A percentile compares a stretch with the other conserved stretches of the same genome.
Evolutionary conservation across 1,284 basidiomycete species (phyloP).

Genomic region (Cutaneotrichosporon cavernicola): DNA sequence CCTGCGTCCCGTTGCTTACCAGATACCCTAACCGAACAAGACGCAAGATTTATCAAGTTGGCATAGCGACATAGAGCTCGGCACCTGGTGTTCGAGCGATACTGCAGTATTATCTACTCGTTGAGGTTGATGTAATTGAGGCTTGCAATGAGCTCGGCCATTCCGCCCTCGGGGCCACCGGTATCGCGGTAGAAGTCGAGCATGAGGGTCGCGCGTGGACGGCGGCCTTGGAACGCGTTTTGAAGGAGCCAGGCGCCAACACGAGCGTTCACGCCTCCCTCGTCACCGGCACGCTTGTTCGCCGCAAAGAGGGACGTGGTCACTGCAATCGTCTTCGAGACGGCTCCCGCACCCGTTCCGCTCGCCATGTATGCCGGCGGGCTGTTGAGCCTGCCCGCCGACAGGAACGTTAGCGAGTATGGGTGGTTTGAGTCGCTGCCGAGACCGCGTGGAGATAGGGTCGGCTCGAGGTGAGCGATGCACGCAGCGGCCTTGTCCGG

Average conservation of each 20-base stretch:
- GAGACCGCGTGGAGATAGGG: constrained; percentile 14
- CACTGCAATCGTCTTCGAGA: constrained; percentile 11
- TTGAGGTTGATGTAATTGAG: constrained; percentile 23
- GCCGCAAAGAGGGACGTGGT: constrained; percentile 11
- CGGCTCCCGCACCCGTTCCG: constrained; percentile 12
- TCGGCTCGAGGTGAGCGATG: constrained; percentile 27
- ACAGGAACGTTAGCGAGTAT: constrained; percentile 70
- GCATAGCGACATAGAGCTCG: not conserved
- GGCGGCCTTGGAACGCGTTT: constrained; percentile 29
- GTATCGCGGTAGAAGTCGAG: constrained; percentile 46
- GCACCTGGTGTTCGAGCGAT: not conserved
- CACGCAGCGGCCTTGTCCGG: constrained; percentile 59
- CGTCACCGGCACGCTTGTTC: not conserved
- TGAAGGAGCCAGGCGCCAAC: constrained; percentile 68
- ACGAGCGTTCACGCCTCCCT: constrained; percentile 70
- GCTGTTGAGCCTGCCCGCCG: constrained; percentile 73
- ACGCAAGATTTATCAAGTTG: not conserved
- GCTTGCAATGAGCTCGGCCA: constrained; percentile 20
- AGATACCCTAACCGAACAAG: too few relatives aligned
- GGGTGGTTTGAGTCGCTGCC: constrained; percentile 23
- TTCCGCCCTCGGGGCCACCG: constrained; percentile 14
- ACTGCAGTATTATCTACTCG: not conserved
- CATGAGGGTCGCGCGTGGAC: constrained; percentile 39
- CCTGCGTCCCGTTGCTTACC: too few relatives aligned
- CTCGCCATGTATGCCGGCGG: constrained; percentile 62